Percentiles rank a stretch among this genome's conserved stretches.
phyloP scores from a whole-genome alignment of 768 basidiomycete genomes.

The Lactarius sp. region DNA sequence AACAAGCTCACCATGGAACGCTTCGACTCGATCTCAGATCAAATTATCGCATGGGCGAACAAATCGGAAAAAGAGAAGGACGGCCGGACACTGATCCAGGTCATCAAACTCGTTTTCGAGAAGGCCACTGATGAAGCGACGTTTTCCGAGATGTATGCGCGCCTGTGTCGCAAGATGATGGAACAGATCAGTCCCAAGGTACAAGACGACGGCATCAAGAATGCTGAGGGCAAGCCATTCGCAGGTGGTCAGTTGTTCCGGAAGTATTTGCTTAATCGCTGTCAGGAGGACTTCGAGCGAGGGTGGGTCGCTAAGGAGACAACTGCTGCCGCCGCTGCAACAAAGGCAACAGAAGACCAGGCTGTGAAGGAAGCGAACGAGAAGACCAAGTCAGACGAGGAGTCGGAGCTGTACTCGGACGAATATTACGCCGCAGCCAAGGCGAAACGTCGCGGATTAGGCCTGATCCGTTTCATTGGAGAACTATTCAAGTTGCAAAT shows the following conservation, averaged over 20 bases:
- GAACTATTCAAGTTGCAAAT: constrained; percentile 99
- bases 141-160: constrained; percentile 97
- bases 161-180: constrained; percentile 93
- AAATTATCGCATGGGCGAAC: constrained; percentile 95
- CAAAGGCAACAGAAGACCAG: constrained; percentile 81
- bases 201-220: constrained; percentile 82
- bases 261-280: constrained; percentile 93
- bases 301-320: constrained; percentile 90
- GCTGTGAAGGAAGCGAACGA: constrained; percentile 51
- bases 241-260: constrained; percentile 93
- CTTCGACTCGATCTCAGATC: constrained; percentile 92
- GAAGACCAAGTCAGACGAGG: constrained; percentile 35
- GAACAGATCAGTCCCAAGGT: constrained; percentile 85
- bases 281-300: constrained; percentile 96
- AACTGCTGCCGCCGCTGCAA: constrained; percentile 79
- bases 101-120: constrained; percentile 94
- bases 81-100: constrained; percentile 90
- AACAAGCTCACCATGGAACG: constrained; percentile 97
- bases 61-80: constrained; percentile 89
- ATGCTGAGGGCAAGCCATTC: constrained; percentile 79
- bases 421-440: constrained; percentile 96
- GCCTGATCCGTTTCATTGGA: constrained; percentile 96
- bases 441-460: constrained; percentile 94
- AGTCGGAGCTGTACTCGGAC: constrained; percentile 82
- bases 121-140: constrained; percentile 95